phyloP scores from a whole-genome alignment of 2,329 filamentous ascomycete genomes.

The Corniculantispora saksenae region DNA sequence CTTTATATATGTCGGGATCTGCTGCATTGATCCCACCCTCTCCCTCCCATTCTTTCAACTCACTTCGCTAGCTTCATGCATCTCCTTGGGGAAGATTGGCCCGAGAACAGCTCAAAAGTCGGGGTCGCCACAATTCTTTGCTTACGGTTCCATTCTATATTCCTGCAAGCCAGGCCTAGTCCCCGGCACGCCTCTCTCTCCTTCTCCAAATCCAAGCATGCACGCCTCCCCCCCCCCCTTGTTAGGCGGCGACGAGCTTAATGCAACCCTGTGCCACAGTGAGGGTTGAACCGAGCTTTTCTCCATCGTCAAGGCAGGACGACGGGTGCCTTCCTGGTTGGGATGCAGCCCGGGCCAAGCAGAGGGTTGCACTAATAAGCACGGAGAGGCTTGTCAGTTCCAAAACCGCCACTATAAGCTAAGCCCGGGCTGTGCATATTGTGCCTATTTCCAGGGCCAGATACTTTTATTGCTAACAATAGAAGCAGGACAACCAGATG shows the following conservation, averaged over 20 bases:
- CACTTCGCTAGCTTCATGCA: not conserved
- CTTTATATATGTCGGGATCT: not conserved
- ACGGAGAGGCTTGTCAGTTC: not conserved
- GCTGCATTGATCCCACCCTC: not conserved
- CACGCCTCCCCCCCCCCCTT: too few species aligned
- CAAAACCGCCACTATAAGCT: constrained; percentile 7
- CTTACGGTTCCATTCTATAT: not conserved
- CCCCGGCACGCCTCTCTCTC: not conserved
- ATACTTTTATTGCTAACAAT: not conserved
- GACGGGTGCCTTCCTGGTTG: not conserved
- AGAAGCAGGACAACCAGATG: not conserved
- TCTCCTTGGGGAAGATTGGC: not conserved
- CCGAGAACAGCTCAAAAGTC: not conserved
- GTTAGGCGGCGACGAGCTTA: not conserved
- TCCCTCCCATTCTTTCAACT: not conserved
- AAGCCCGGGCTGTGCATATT: not conserved
- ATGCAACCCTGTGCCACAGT: not conserved
- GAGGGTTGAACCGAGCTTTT: not conserved
- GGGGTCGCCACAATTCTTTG: not conserved
- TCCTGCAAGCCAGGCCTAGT: not conserved
- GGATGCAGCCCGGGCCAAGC: not conserved
- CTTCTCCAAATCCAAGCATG: too few species aligned
- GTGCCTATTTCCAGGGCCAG: not conserved
- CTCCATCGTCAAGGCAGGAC: not conserved
- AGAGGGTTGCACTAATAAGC: not conserved